A percentile compares a stretch with the other conserved stretches of the same genome.
These are phyloP conservation scores for Neurospora sp. DNA, from an alignment of 495 filamentous ascomycete genomes.

Conservation along the genomic window DNA sequence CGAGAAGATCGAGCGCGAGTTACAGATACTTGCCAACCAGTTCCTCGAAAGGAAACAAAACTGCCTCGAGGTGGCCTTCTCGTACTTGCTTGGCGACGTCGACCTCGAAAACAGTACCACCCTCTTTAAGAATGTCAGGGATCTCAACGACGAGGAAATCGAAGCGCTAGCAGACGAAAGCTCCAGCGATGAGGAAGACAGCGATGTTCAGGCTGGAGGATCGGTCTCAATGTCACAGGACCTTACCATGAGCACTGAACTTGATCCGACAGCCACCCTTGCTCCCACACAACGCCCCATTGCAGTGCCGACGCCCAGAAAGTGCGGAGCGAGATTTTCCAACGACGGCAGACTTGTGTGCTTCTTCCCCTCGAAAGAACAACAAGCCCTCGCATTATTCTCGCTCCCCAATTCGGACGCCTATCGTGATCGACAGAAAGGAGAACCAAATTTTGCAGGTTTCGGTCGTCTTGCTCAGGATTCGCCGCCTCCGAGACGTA, in stretches of 20 bases:
- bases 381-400: conserved; percentile 55
- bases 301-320: conserved; percentile 64
- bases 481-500: conserved; percentile 35
- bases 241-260: conserved; percentile 39
- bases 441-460: conserved; percentile 67
- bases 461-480: conserved; percentile 67
- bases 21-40: conserved; percentile 58
- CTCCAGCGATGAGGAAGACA: conserved; percentile 82
- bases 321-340: conserved; percentile 68
- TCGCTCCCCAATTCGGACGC: conserved; percentile 47
- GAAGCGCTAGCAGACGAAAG: conserved; percentile 49
- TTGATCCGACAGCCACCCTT: conserved; percentile 36
- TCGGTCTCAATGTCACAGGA: conserved; percentile 48
- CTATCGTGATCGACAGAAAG: conserved; percentile 51
- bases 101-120: conserved; percentile 63
- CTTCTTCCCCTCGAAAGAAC: conserved; percentile 77
- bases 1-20: conserved; percentile 51
- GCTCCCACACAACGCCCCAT: conserved; percentile 55
- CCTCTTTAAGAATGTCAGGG: conserved; percentile 51
- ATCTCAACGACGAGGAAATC: conserved; percentile 49
- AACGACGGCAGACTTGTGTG: conserved; percentile 71
- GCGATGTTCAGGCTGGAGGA: conserved; percentile 41
- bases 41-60: conserved; percentile 61
- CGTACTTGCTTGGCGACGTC: conserved; percentile 76
- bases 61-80: conserved; percentile 72